Evolutionary conservation across 2,329 filamentous ascomycete species (phyloP), one percentile per base, ranked within the genome.

Genomic region (Bipolaris sorokiniana): DNA sequence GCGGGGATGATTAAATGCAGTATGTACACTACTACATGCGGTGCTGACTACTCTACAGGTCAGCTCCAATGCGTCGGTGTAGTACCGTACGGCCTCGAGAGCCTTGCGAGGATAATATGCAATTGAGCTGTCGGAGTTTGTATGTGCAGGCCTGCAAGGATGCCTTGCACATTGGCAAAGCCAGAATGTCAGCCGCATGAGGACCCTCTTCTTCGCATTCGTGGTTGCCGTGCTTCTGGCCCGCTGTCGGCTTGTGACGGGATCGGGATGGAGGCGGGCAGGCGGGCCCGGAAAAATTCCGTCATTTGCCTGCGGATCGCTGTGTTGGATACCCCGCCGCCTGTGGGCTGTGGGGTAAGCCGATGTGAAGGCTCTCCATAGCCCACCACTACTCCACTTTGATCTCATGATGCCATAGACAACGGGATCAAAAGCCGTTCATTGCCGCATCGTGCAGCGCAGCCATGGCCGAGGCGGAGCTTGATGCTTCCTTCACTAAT

Each of bases 401-500:
- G 18, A 51, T 48, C 48, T 52, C 58, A 51, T 53, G 37, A 54
- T 23, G 44, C 51, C 49, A 63, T 40, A 34, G 38, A 51, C 56
- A 20, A 61, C 69, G 66, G 67, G 68, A 69, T 52, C 51, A 41
- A 60, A 65, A 67, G 69, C 71, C 71, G 70, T 62, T 49, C 61
- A 60, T 72, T 73, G 62, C 72, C 71, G 71, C 53, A 63, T 69
- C 67, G 66, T 46, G 49, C 58, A 62, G 40, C 36, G 58, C 41
- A 58, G 37, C 7, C 48, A 65, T 71, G 69, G 58, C 62, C 53
- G 59, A 48, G 56, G 53, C 44, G 41, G 48, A 49, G 46, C 33
- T 51, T 54, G 48, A 48, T 31, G 48, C 41, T 18, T 15, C 15
- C 16, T 20, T 37, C 45, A 38, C 11, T 26, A 26, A 9, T 28